These are phyloP conservation scores for Trametes villosa DNA, from an alignment of 768 basidiomycete species.

Conservation along the genomic window DNA sequence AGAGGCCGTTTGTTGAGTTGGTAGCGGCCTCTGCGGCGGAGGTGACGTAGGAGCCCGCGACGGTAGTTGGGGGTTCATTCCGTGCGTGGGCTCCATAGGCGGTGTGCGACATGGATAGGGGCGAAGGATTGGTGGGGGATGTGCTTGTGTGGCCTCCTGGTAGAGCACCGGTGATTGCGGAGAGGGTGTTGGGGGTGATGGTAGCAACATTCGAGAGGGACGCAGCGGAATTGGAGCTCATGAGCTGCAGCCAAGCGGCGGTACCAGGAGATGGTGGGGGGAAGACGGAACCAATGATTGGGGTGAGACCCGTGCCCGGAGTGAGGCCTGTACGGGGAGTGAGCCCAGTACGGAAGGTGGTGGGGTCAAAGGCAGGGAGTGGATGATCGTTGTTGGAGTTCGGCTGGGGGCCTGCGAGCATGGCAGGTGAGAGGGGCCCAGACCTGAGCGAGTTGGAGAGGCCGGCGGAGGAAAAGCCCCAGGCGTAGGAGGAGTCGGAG, in stretches of 20 bases:
- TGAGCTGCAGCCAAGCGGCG: slow-evolving; percentile 90
- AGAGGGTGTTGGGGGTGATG: slow-evolving; percentile 72
- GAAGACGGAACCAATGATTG: slow-evolving; percentile 61
- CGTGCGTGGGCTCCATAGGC: slow-evolving; percentile 25
- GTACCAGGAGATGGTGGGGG: slow-evolving; percentile 88
- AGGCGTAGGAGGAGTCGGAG: slow-evolving; percentile 55
- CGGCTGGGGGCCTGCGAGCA: slow-evolving; percentile 85
- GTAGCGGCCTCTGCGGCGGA: slow-evolving; percentile 63
- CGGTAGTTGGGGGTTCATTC: neutral
- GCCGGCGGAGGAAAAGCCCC: slow-evolving; percentile 64
- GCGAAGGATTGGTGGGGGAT: slow-evolving; percentile 53
- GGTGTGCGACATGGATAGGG: slow-evolving; percentile 39
- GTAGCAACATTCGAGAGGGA: slow-evolving; percentile 39
- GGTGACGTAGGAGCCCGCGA: slow-evolving; percentile 32
- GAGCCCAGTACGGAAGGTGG: slow-evolving; percentile 81
- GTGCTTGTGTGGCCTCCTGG: slow-evolving; percentile 62
- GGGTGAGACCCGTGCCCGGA: slow-evolving; percentile 84
- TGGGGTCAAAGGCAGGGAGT: slow-evolving; percentile 64
- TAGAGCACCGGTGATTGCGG: slow-evolving; percentile 80
- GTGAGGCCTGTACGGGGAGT: slow-evolving; percentile 87
- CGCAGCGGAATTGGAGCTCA: slow-evolving; percentile 57
- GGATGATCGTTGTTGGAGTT: slow-evolving; percentile 43
- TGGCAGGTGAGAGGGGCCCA: slow-evolving; percentile 94
- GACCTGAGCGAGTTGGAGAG: slow-evolving; percentile 82
- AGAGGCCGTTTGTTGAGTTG: slow-evolving; percentile 88